phyloP scores from a whole-genome alignment of 2,329 filamentous ascomycete species.

The Rutstroemia sp. region DNA sequence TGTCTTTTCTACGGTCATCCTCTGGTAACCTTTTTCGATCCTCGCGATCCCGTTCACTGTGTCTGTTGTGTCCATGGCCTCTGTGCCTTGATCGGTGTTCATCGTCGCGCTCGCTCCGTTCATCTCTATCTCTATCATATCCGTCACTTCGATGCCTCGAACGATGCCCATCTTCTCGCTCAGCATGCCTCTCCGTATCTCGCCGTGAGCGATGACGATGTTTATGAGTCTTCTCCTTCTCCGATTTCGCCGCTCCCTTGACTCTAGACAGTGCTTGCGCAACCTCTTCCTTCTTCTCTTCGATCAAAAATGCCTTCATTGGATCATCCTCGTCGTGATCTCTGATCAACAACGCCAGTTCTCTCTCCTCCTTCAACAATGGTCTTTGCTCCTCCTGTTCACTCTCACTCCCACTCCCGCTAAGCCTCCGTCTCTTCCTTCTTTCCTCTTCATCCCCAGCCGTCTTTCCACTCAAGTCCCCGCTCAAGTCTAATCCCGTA shows the following conservation, averaged over 20 bases:
- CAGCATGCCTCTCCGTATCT: conserved; percentile 11
- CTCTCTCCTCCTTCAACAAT: conserved; percentile 71
- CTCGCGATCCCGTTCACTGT: not conserved
- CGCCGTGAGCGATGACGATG: conserved; percentile 22
- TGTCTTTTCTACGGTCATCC: conserved; percentile 8
- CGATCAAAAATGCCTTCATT: conserved; percentile 86
- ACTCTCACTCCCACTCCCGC: conserved; percentile 28
- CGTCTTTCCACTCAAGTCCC: conserved; percentile 20
- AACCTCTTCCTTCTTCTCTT: conserved; percentile 87
- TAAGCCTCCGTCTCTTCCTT: conserved; percentile 29
- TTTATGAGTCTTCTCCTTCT: conserved; percentile 21
- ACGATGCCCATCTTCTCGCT: conserved; percentile 10
- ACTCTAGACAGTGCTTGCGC: conserved; percentile 57
- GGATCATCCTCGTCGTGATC: conserved; percentile 94
- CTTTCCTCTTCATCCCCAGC: conserved; percentile 36
- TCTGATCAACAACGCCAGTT: conserved; percentile 65
- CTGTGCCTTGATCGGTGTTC: conserved; percentile 14
- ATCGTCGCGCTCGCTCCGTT: conserved; percentile 8
- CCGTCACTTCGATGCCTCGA: conserved; percentile 10
- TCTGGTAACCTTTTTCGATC: conserved; percentile 4
- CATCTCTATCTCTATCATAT: conserved; percentile 5
- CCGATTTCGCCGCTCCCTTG: conserved; percentile 28
- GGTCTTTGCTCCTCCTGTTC: conserved; percentile 44
- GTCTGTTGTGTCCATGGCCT: conserved; percentile 4
- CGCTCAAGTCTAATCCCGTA: conserved; percentile 32